phyloP scores from a whole-genome alignment of 208 protist genomes.

The Leishmania amazonensis region DNA sequence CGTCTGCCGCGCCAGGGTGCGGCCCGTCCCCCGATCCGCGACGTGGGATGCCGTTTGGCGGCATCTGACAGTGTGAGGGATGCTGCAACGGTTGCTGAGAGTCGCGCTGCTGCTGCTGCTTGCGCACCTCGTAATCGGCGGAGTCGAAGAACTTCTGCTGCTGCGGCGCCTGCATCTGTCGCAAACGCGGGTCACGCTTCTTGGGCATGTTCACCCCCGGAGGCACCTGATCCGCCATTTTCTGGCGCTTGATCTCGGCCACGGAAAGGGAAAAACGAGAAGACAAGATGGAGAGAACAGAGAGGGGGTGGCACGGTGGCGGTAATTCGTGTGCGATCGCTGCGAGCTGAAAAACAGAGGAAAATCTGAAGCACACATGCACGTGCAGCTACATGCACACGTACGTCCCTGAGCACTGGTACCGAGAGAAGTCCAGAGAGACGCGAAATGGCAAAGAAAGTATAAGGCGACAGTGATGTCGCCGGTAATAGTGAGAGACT shows the following conservation, averaged over 20 bases:
- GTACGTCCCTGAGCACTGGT: background rate
- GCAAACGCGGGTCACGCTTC: conserved; percentile 84
- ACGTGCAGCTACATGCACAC: background rate
- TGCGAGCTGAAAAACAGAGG: background rate
- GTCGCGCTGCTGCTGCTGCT: conserved; percentile 46
- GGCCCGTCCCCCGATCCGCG: background rate
- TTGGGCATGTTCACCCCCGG: conserved; percentile 88
- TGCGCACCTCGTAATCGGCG: conserved; percentile 86
- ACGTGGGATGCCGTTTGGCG: background rate
- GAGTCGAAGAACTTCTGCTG: conserved; percentile 89
- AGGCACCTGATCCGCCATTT: conserved; percentile 40
- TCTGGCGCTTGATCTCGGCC: background rate
- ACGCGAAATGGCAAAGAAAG: background rate
- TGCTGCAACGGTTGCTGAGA: conserved; percentile 3
- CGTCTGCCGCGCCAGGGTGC: background rate
- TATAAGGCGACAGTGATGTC: background rate
- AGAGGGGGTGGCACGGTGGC: background rate
- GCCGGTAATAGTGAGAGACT: background rate
- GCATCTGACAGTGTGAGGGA: background rate
- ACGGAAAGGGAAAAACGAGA: background rate
- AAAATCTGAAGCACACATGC: background rate
- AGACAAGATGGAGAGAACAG: background rate
- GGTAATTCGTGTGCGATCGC: background rate
- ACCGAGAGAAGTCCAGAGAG: background rate
- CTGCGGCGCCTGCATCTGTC: conserved; percentile 66